Evolutionary conservation across 768 basidiomycete species (phyloP).

Genomic region (Tephrocybe sp.): DNA sequence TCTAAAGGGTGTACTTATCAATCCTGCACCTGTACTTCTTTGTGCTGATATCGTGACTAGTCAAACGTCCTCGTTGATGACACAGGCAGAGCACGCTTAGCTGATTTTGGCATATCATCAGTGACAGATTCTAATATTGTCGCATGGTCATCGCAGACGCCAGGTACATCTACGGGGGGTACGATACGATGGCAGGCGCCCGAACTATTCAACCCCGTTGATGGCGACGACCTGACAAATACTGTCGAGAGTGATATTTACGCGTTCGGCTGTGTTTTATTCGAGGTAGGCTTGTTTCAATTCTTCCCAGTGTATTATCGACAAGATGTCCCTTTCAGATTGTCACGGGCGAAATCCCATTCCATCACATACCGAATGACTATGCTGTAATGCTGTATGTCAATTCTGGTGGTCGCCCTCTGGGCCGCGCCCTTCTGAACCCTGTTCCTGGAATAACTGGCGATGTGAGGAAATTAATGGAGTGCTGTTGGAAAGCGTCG

Average conservation of each 20-base stretch:
- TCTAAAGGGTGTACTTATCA: conserved; percentile 33
- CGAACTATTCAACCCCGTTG: conserved; percentile 12
- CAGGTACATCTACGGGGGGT: conserved; percentile 4
- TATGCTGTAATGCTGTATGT: background rate
- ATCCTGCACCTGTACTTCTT: background rate
- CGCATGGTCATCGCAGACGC: conserved; percentile 11
- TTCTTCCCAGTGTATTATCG: too few relatives aligned
- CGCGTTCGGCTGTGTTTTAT: conserved; percentile 12
- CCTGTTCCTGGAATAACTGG: too few relatives aligned
- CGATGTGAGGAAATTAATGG: too few relatives aligned
- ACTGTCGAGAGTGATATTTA: conserved; percentile 17
- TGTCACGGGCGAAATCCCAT: background rate
- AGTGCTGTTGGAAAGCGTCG: too few relatives aligned
- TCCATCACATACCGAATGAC: background rate
- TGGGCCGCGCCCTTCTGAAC: background rate
- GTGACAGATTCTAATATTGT: conserved; percentile 12
- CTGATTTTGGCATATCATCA: conserved; percentile 22
- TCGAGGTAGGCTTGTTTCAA: background rate
- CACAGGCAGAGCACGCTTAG: conserved; percentile 16
- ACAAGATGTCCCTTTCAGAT: background rate
- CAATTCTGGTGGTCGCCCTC: background rate
- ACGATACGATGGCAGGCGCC: conserved; percentile 19
- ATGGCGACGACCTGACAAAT: conserved; percentile 1
- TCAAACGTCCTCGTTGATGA: conserved; percentile 20
- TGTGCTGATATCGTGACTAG: conserved; percentile 3